Conservation (phyloP, 139 green algal genomes). For the Raphidocelis subcapitata region DNA sequence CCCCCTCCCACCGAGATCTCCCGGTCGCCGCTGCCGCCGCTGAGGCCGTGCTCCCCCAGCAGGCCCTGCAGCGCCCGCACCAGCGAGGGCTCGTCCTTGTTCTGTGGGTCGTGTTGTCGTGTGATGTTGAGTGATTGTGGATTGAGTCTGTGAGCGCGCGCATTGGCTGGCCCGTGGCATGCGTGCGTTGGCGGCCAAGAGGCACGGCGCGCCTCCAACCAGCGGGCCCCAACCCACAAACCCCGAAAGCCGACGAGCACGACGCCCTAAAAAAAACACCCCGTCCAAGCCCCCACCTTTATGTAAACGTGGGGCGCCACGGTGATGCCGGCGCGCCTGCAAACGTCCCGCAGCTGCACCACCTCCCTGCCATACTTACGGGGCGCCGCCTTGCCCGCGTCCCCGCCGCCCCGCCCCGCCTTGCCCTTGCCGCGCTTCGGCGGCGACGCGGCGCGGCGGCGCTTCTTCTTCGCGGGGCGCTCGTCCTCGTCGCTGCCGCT, state of each 20-base stretch:
- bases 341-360: conserved; percentile 6
- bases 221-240: too few species aligned
- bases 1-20: too few species aligned
- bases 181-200: too few species aligned
- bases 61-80: conserved; percentile 13
- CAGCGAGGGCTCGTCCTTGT: conserved; percentile 11
- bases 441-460: too few species aligned
- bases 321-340: conserved; percentile 10
- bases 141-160: too few species aligned
- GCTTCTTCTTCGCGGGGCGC: not conserved
- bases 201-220: too few species aligned
- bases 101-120: conserved; percentile 21
- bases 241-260: too few species aligned
- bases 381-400: not conserved
- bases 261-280: too few species aligned
- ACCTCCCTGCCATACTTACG: conserved; percentile 11
- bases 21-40: not conserved
- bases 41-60: conserved; percentile 19
- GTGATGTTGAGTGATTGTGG: too few species aligned
- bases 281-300: too few species aligned
- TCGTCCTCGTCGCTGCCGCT: not conserved
- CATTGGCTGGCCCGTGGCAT: too few species aligned
- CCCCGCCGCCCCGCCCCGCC: not conserved
- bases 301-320: conserved; percentile 9
- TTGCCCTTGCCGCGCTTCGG: too few species aligned